Conservation (phyloP, 768 basidiomycete species). For the Pholiota molesta region DNA sequence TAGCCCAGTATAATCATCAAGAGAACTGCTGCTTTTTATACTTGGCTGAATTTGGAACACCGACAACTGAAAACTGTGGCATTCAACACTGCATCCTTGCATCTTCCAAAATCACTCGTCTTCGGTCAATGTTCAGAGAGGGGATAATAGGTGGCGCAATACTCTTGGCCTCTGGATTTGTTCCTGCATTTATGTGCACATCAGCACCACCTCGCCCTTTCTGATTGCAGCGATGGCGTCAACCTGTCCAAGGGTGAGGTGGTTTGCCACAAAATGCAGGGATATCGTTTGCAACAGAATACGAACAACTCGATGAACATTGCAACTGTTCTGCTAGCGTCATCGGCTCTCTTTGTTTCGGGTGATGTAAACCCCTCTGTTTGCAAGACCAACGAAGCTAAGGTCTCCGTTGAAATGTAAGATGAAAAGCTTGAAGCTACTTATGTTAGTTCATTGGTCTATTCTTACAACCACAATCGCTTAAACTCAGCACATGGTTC, state of each 20-base stretch:
- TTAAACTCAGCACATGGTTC: not conserved
- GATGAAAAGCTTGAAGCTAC: not conserved
- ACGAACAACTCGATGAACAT: not conserved
- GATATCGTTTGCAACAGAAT: not conserved
- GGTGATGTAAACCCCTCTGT: no score
- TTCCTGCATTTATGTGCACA: not conserved
- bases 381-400: not conserved
- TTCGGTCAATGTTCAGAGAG: no score
- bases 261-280: not conserved
- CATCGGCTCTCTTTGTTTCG: not conserved
- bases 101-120: no score
- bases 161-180: not conserved
- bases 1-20: no score
- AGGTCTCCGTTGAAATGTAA: not conserved
- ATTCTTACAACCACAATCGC: not conserved
- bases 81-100: no score
- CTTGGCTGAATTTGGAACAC: no score
- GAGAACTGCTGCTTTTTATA: no score
- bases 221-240: not conserved
- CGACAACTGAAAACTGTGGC: no score
- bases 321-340: not conserved
- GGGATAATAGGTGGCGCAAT: not conserved
- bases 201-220: not conserved
- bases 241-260: not conserved
- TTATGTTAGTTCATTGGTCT: no score